Evolutionary conservation across 2,329 filamentous ascomycete species (phyloP), one percentile per base, ranked within the genome.

Genomic region (Diaporthe ilicicola): DNA sequence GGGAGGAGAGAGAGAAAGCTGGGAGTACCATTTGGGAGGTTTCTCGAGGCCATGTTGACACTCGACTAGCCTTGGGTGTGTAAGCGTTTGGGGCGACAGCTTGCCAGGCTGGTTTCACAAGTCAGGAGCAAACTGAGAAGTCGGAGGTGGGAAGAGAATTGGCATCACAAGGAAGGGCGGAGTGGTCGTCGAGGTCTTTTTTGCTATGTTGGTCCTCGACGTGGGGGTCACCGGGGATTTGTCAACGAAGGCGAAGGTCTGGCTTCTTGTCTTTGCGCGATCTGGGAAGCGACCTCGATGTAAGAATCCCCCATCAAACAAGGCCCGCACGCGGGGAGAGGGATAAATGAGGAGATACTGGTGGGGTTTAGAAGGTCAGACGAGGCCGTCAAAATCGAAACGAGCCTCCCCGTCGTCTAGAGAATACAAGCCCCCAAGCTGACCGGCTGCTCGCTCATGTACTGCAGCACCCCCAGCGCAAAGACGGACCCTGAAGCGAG

Each of bases 11-110:
- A 54, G 15, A 50, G 37, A 70, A 24, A 42, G 59, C 65, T 70
- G 71, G 17, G 70, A 46, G 73, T 80, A 80, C 80, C 79, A 77
- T 80, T 78, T 69, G 74, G 62, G 24, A 78, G 76, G 64, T 79
- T 77, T 75, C 78, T 78, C 69, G 80, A 78, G 44, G 77, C 78
- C 81, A 83, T 82, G 48, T 55, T 75, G 75, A 65, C 69, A 46
- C 67, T 39, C 39, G 56, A 51, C 56, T 27, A n/a, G 55, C 56
- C 39, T 34, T 29, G 44, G 27, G 24, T 27, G 32, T 32, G 29
- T 22, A 15, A 2, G 22, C 48, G 15, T 5, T 34, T 56, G 37
- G 70, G 37, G 42, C 44, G 42, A 13, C 42, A 46, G 12, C 34
- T 37, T 46, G 27, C 55, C n/a, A 19, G n/a, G 48, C 12, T 67